Base-by-base conservation (phyloP, 371 early-diverging fungal species). In the Zopfochytrium polystomum region DNA sequence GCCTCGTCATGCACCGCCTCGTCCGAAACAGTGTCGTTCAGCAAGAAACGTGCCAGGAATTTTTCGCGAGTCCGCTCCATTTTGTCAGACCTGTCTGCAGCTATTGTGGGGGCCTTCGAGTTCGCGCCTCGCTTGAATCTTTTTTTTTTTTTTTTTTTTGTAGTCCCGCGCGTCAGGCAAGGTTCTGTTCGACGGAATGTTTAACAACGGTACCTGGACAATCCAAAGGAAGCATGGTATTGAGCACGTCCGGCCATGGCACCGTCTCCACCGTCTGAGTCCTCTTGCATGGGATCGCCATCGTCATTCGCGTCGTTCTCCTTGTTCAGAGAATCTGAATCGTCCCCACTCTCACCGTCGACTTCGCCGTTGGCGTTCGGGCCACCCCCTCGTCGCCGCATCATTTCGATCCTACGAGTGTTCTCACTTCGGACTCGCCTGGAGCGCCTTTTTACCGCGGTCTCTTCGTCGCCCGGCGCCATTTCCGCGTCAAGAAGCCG, bases 1-100 rank as follows among this genome's bases (percentile, higher is more conserved):
- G 9, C 20, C 23, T 46, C 20, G n/a, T n/a, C 6, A 0, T 29
- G 15, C 45, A 18, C 15, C 25, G 30, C 23, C 45, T 42, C 1
- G 1, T 23, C 15, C 13, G 25, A n/a, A 2, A 13, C 25, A 25
- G 48, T 9, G 15, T 31, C 13, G 15, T 6, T 55, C 2, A 55
- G 43, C 18, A n/a, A 9, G 55, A 55, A 55, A 13, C 55, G 55
- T 27, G 34, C 27, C 25, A 48, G 34, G 34, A 58, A 58, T 29
- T 44, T 52, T 11, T 51, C 53, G 9, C 52, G 60, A 9, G 31
- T 43, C 6, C 3, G 44, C 22, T 29, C 35, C 7, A 6, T 25
- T 26, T 18, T 13, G 34, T 25, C 7, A 20, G 44, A 46, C 7
- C 25, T 18, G 30, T 25, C 56, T 7, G 18, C 44, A 22, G 34